Evolutionary conservation across 768 basidiomycete genomes (phyloP), one percentile per base, ranked within the genome.

Genomic region (Naganishia vishniacii): DNA sequence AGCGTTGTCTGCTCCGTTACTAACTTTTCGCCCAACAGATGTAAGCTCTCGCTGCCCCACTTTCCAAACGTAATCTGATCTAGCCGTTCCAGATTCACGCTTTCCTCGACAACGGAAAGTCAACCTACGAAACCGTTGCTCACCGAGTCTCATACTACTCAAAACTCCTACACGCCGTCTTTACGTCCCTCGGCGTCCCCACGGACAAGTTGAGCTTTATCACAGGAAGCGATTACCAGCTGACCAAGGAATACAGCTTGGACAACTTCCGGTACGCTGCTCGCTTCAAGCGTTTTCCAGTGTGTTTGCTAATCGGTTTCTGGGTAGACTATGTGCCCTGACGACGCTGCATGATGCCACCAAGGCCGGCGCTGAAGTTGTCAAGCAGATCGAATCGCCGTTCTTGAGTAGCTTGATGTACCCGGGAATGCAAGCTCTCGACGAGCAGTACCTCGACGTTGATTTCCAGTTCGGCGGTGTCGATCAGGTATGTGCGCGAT

Each of bases 401-500:
- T 80, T 93, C 53, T 80, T 99, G 60, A 91, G 90, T 67, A 92
- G 92, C 1, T 78, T 98, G 66, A 83, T 99, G 62, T 98, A 99
- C 82, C 95, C 95, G 0, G 92, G 93, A 41, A 78, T 99, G 44
- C 95, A 99, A 71, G 93, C 95, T 11, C 84, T 99, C 28, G 95
- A 99, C 70, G 95, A 99, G 78, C 86, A 98, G 79, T 97, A 98
- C 82, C 83, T 99, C 20, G 89, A 82, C 18, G 88, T 89, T 29
- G 91, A 98, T 76, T 94, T 99, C 80, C 95, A 98, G 78, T 99
- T 99, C 69, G 95, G 94, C 16, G 95, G 95, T 59, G 86, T 91
- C 9, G 95, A 99, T 74, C 94, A 98, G 83, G 93, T 93, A 61
- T 59, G 83, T 73, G 31, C 40, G 32, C n/a, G n/a, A n/a, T n/a